Conservation (phyloP, 2,329 filamentous ascomycete genomes). For the Neoarthrinium moseri region DNA sequence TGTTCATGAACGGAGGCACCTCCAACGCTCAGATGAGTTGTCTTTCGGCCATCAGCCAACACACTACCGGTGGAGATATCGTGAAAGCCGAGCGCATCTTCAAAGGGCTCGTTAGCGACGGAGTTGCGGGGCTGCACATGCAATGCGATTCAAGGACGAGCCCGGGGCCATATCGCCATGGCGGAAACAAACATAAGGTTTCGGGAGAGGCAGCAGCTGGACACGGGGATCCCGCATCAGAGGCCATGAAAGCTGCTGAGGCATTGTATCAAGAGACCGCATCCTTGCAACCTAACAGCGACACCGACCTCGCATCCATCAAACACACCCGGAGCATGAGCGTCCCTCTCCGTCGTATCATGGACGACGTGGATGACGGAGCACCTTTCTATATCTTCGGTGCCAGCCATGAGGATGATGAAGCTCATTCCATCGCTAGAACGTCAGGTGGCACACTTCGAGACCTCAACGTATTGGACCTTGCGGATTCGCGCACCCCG, state of each 20-base stretch:
- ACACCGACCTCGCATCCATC: constrained; percentile 44
- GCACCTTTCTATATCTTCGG: constrained; percentile 51
- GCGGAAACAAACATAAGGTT: too few relatives aligned
- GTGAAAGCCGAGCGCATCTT: constrained; percentile 51
- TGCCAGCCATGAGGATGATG: constrained; percentile 13
- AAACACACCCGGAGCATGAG: constrained; percentile 47
- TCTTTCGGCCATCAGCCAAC: constrained; percentile 51
- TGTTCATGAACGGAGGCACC: constrained; percentile 61
- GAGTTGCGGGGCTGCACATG: constrained; percentile 38
- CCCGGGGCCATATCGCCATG: too few relatives aligned
- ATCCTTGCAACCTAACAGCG: constrained; percentile 47
- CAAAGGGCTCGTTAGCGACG: constrained; percentile 47
- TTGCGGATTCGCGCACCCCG: neutral
- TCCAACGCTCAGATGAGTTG: constrained; percentile 53
- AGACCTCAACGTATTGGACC: neutral
- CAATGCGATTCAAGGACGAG: too few relatives aligned
- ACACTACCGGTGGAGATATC: constrained; percentile 49
- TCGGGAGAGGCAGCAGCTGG: constrained; percentile 8
- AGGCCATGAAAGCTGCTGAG: constrained; percentile 59
- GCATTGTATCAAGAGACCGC: constrained; percentile 55
- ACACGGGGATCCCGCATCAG: constrained; percentile 47
- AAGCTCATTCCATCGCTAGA: neutral
- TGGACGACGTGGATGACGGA: constrained; percentile 41
- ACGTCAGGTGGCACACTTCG: too few relatives aligned
- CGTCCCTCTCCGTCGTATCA: constrained; percentile 44